Evolutionary conservation across 2,329 filamentous ascomycete species (phyloP).

Genomic region (Dactylellina sp.): DNA sequence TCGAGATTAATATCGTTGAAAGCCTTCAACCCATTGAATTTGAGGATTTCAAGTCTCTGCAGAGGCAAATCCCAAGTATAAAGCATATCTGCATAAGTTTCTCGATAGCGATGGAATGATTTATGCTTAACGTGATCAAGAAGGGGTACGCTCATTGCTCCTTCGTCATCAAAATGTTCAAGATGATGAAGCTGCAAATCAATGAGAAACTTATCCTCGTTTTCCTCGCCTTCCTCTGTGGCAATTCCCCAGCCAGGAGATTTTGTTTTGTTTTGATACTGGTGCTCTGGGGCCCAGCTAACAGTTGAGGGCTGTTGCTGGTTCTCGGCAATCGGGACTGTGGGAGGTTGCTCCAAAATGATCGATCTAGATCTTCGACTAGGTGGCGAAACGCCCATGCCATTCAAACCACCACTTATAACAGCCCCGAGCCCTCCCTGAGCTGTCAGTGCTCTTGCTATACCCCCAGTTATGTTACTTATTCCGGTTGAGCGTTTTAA

Average conservation of each 20-base stretch:
- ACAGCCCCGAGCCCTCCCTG: conserved; percentile 45
- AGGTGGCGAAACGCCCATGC: conserved; percentile 42
- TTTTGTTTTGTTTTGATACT: conserved; percentile 52
- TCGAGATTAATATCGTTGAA: conserved; percentile 45
- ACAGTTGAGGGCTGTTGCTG: conserved; percentile 35
- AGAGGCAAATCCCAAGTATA: conserved; percentile 75
- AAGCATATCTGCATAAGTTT: conserved; percentile 76
- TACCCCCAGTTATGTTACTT: conserved; percentile 50
- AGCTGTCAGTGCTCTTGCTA: conserved; percentile 46
- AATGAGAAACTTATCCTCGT: conserved; percentile 59
- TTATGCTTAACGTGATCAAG: conserved; percentile 68
- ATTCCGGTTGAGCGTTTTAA: conserved; percentile 41
- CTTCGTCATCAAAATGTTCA: conserved; percentile 76
- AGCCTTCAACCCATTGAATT: conserved; percentile 73
- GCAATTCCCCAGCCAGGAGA: conserved; percentile 30
- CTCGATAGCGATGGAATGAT: conserved; percentile 72
- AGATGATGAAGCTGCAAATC: conserved; percentile 72
- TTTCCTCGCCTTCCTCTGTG: conserved; percentile 47
- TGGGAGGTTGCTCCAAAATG: conserved; percentile 9
- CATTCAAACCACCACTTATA: conserved; percentile 41
- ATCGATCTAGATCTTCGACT: conserved; percentile 23
- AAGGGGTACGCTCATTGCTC: conserved; percentile 72
- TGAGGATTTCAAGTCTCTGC: conserved; percentile 74
- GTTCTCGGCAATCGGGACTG: conserved; percentile 3
- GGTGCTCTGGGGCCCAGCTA: conserved; percentile 51